Base-by-base conservation (phyloP, 495 filamentous ascomycete genomes). In the Rhypophila decipiens region DNA sequence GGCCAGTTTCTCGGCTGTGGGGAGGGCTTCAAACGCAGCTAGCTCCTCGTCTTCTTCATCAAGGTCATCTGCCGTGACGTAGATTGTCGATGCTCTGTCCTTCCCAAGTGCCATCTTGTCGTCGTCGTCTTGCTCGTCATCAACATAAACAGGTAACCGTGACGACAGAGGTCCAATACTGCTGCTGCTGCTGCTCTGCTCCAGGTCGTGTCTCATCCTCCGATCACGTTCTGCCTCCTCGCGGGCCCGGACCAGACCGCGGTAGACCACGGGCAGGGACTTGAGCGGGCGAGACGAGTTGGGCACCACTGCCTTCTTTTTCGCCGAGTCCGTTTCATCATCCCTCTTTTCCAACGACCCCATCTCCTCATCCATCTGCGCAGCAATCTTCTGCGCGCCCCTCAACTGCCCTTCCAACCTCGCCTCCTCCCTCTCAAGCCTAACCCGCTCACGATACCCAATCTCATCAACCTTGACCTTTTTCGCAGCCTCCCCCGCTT, bases 41-140 rank as follows among this genome's bases (percentile, higher is more conserved):
- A 99, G 58, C 60, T 96, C 88, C 1, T 74, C 60, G 59, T 98
- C 93, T 44, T 93, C 89, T 42, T 88, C 85, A 31, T 91, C 87
- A 5, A 87, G 48, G 38, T 93, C 86, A 49, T 88, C 82, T 15
- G 82, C 83, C 4, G 76, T 58, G 0, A 68, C 66, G 39, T 72
- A 68, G 17, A 59, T 53, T 21, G 55, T 60, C 15, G 42, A 50
- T 24, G 67, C 68, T 47, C 70, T 42, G 1, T 29, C 24, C 49
- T 51, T 71, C 9, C 71, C 74, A 46, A 74, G 46, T 24, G 75
- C 74, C 51, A 35, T 71, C 65, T 35, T 66, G 44, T 73, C 75
- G 13, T 78, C 77, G 12, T 65, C 69, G 11, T 80, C 74, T 43
- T 81, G 74, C 4, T 71, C 67, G 5, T 55, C 64, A 29, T 80